Evolutionary conservation across 257 asterid species (phyloP).

Genomic region (Catharanthus roseus): DNA sequence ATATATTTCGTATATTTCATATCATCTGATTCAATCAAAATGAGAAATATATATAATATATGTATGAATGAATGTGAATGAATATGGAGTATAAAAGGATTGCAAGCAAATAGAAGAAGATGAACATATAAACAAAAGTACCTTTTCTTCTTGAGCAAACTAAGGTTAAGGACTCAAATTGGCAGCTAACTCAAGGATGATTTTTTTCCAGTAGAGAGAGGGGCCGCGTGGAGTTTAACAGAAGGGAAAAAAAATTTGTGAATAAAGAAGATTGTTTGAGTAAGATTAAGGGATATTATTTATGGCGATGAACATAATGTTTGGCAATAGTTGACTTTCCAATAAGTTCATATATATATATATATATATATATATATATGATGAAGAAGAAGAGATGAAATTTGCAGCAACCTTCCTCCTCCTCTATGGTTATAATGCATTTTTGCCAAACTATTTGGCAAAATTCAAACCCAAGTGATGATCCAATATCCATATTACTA

Average conservation of each 20-base stretch:
- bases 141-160: conserved; percentile 72
- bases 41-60: no score
- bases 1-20: neutral
- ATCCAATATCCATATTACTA: no score
- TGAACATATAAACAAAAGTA: neutral
- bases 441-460: conserved; percentile 52
- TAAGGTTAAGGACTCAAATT: conserved; percentile 24
- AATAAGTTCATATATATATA: neutral
- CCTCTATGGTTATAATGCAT: conserved; percentile 37
- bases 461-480: conserved; percentile 18
- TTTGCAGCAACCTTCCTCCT: conserved; percentile 36
- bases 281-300: conserved; percentile 24
- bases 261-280: conserved; percentile 24
- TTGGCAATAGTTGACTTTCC: conserved; percentile 49
- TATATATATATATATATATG: no score
- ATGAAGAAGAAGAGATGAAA: no score
- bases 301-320: conserved; percentile 23
- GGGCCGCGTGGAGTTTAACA: conserved; percentile 17
- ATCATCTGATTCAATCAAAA: neutral
- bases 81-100: neutral
- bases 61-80: neutral
- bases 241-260: conserved; percentile 9
- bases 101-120: neutral
- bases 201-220: neutral
- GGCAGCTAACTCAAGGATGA: conserved; percentile 2